These are phyloP conservation scores for Erysiphe pulchra DNA, from an alignment of 2,329 filamentous ascomycete genomes.

Conservation along the genomic window DNA sequence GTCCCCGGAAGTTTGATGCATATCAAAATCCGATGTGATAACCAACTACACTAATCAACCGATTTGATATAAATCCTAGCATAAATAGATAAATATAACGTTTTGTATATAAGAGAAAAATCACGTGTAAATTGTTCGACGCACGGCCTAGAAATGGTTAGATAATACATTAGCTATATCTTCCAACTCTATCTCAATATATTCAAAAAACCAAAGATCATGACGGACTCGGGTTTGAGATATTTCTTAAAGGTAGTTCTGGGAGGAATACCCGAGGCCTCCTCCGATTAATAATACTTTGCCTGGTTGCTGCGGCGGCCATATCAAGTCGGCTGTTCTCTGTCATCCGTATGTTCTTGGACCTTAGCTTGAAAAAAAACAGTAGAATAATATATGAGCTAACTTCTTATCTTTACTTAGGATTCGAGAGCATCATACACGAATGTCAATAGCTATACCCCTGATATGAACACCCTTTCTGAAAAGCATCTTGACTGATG, in stretches of 20 bases:
- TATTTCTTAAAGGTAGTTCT: conserved; percentile 49
- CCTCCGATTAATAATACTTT: conserved; percentile 71
- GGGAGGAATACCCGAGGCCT: conserved; percentile 62
- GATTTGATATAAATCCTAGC: too few relatives aligned
- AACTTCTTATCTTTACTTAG: conserved; percentile 19
- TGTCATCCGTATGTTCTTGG: conserved; percentile 51
- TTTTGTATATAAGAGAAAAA: too few relatives aligned
- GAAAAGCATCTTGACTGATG: conserved; percentile 9
- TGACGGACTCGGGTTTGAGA: conserved; percentile 16
- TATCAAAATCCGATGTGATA: conserved; percentile 2
- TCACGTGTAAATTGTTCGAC: too few relatives aligned
- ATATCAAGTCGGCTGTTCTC: conserved; percentile 90
- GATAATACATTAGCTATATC: too few relatives aligned
- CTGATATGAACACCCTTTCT: conserved; percentile 3
- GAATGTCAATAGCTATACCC: conserved; percentile 47
- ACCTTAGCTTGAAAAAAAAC: not conserved
- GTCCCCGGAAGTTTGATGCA: conserved; percentile 1
- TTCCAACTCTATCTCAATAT: too few relatives aligned
- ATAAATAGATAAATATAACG: too few relatives aligned
- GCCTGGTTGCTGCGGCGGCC: conserved; percentile 72
- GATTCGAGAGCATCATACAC: conserved; percentile 98
- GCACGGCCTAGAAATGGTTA: too few relatives aligned
- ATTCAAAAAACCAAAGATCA: conserved; percentile 11
- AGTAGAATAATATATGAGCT: conserved; percentile 3
- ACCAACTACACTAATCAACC: conserved; percentile 2